phyloP scores from a whole-genome alignment of 805 yeast species.

The Kuraishia hungarica region DNA sequence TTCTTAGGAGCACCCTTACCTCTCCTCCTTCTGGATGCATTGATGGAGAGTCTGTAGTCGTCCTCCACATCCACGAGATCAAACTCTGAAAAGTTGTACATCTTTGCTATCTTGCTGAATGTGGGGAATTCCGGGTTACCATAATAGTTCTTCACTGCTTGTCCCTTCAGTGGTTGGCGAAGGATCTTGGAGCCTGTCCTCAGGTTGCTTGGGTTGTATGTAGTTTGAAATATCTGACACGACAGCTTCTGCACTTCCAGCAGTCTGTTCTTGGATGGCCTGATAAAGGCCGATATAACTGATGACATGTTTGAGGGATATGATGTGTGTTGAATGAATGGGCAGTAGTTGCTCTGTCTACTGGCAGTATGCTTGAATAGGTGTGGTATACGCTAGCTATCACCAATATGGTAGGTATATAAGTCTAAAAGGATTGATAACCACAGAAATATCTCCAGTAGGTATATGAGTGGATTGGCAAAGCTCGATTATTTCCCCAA shows the following conservation, averaged over 20 bases:
- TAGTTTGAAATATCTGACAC: conserved; percentile 59
- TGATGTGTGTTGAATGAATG: too few species aligned
- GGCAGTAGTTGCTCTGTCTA: too few species aligned
- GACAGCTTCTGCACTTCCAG: conserved; percentile 49
- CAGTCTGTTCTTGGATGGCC: conserved; percentile 38
- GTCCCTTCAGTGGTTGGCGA: conserved; percentile 63
- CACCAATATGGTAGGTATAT: too few species aligned
- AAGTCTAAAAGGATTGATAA: too few species aligned
- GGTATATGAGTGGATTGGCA: too few species aligned
- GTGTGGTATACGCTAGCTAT: too few species aligned
- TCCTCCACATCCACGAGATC: conserved; percentile 61
- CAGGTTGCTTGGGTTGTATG: conserved; percentile 54
- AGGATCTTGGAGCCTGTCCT: conserved; percentile 73
- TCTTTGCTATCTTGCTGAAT: conserved; percentile 46
- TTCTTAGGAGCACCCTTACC: conserved; percentile 86
- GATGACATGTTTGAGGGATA: background rate
- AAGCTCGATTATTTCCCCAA: too few species aligned
- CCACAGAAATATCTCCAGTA: too few species aligned
- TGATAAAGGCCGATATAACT: conserved; percentile 6
- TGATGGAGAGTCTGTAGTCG: conserved; percentile 58
- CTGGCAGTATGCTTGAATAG: too few species aligned
- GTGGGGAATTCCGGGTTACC: conserved; percentile 67
- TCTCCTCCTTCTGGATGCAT: conserved; percentile 65
- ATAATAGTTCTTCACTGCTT: conserved; percentile 59
- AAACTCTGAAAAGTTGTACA: conserved; percentile 37